Conservation (phyloP, 208 protist genomes). For the Trichomonas tenax region DNA sequence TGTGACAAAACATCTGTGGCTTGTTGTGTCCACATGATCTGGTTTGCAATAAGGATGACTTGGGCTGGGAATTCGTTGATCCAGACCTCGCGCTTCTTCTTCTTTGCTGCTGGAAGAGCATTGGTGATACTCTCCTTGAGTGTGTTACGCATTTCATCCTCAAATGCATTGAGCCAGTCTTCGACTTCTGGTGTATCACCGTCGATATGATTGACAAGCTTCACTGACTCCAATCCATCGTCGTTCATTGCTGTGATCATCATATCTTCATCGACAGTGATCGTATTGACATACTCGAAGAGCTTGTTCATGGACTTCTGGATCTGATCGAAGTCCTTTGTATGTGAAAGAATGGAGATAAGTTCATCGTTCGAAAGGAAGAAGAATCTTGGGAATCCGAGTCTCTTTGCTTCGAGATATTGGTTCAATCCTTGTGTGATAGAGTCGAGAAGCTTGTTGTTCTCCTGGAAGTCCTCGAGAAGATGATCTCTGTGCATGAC, state of each 20-base stretch:
- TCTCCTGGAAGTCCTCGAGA: conserved; percentile 57
- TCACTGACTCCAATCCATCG: conserved; percentile 34
- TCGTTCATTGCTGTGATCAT: conserved; percentile 52
- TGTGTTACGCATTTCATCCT: conserved; percentile 39
- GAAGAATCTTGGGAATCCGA: conserved; percentile 59
- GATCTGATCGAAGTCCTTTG: conserved; percentile 75
- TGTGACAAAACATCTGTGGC: conserved; percentile 61
- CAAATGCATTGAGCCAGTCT: conserved; percentile 85
- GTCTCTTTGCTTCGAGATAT: conserved; percentile 67
- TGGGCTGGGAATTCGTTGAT: conserved; percentile 70
- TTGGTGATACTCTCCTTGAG: conserved; percentile 8
- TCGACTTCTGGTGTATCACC: conserved; percentile 62
- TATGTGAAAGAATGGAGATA: conserved; percentile 85
- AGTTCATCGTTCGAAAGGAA: conserved; percentile 88
- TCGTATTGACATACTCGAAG: conserved; percentile 70
- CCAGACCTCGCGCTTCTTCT: conserved; percentile 60
- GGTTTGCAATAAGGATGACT: conserved; percentile 68
- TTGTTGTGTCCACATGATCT: conserved; percentile 72
- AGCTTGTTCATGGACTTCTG: conserved; percentile 88
- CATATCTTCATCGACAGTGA: conserved; percentile 54
- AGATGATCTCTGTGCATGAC: conserved; percentile 70
- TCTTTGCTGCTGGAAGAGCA: conserved; percentile 17
- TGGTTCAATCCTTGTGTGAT: conserved; percentile 60
- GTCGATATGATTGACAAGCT: conserved; percentile 28
- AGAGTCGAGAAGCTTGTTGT: conserved; percentile 62